A percentile compares a stretch with the other conserved stretches of the same genome.
Evolutionary conservation across 2,329 filamentous ascomycete species (phyloP).

Genomic region (Ceratocystis cubensis): DNA sequence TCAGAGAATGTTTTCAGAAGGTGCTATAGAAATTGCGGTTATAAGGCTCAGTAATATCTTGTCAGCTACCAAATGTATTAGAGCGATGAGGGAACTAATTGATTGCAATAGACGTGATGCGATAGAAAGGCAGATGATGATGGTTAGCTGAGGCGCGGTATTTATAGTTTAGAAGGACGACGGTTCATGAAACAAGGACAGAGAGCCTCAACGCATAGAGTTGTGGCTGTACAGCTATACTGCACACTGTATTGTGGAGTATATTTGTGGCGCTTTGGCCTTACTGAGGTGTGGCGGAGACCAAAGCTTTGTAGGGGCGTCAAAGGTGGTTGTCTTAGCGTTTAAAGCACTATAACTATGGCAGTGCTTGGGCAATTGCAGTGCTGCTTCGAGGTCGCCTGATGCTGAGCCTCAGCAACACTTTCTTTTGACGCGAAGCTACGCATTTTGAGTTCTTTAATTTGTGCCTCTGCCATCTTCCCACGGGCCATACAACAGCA

Average conservation of each 20-base stretch:
- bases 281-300: not conserved
- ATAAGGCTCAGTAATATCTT: not conserved
- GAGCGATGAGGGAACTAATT: not conserved
- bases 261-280: not conserved
- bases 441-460: conserved; percentile 3
- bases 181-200: conserved; percentile 17
- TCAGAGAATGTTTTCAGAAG: not conserved
- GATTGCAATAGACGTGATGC: not conserved
- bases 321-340: not conserved
- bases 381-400: not conserved
- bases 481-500: not conserved
- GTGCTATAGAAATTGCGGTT: not conserved
- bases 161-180: conserved; percentile 24
- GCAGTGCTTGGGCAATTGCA: not conserved
- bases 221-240: conserved; percentile 4
- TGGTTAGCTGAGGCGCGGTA: conserved; percentile 15
- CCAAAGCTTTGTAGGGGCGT: not conserved
- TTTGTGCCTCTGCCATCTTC: not conserved
- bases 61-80: conserved; percentile 17
- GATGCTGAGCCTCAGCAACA: conserved; percentile 3
- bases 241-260: not conserved
- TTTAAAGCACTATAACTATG: not conserved
- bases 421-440: not conserved
- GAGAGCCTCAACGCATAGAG: not conserved
- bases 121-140: not conserved